These are phyloP conservation scores for Fusarium illudens DNA, from an alignment of 2,329 filamentous ascomycete species.

Conservation along the genomic window DNA sequence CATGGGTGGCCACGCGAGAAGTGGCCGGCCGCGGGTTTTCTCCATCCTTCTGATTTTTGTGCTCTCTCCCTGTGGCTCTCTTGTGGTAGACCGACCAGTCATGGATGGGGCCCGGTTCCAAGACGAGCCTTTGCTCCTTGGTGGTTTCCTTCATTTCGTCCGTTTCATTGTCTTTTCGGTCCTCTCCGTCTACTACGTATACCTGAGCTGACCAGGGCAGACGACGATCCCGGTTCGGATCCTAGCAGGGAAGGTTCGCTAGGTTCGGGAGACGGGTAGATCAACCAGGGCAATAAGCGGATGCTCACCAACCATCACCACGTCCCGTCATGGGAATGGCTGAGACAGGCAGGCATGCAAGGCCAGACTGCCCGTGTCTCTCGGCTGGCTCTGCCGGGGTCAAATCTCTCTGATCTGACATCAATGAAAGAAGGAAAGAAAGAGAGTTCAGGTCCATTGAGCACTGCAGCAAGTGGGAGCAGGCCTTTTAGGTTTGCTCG, in stretches of 20 bases:
- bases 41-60: neutral
- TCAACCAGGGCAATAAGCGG: conserved; percentile 20
- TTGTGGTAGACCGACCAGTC: neutral
- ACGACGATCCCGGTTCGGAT: conserved; percentile 15
- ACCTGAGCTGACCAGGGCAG: neutral
- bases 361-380: conserved; percentile 3
- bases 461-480: conserved; percentile 14
- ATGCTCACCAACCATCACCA: conserved; percentile 5
- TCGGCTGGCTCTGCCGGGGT: neutral
- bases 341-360: conserved; percentile 11
- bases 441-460: conserved; percentile 6
- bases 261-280: conserved; percentile 31
- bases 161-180: neutral
- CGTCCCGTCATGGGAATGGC: conserved; percentile 10
- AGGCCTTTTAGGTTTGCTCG: conserved; percentile 1
- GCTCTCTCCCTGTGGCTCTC: neutral
- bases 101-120: neutral
- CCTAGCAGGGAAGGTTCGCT: conserved; percentile 7
- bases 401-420: conserved; percentile 5
- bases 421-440: conserved; percentile 18
- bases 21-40: conserved; percentile 5
- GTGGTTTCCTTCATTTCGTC: neutral
- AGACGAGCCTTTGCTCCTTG: neutral
- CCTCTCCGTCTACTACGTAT: neutral
- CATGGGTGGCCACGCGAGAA: conserved; percentile 3